Base-by-base conservation (phyloP, 305 asterid genomes). In the Withania somnifera region DNA sequence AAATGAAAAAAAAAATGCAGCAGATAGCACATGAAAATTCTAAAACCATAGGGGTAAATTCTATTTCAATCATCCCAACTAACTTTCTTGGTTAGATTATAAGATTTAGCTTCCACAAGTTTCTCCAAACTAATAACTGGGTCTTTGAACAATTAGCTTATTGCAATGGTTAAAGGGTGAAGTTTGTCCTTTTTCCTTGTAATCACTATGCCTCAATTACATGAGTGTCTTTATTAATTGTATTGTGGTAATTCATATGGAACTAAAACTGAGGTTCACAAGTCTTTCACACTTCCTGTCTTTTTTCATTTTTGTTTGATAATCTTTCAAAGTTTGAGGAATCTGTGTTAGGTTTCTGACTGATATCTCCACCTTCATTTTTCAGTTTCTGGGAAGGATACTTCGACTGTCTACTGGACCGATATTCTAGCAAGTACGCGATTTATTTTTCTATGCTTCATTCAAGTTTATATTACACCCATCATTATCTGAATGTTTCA, bases 311-410 rank as follows among this genome's bases (percentile, higher is more conserved):
- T 9, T 75, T 73, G 60, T 73, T 73, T 47, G 60, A 47, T 73
- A 28, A 11, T 51, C 47, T 47, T 50, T 75, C 80, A 75, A 50
- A 28, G 19, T 75, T 51, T 28, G 61, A 75, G 80, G 63, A 50
- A 34, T 50, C 63, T 17, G 30, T 10, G 11, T 75, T 17, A 75
- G 80, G n/a, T 51, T 51, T 51, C 47, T 32, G 47, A 28, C 63
- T 75, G 61, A 75, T 30, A 75, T 75, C 80, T 75, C 63, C 80
- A 51, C 13, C 7, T 50, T 28, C 45, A 50, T 51, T 73, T 50
- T 90, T 88, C 98, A 95, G 98, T 84, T 95, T 95, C 87, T 95
- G 99, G 99, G 99, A 95, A 91, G 97, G 94, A 81, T 95, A 93
- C 89, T 94, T 95, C 82, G 99, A 95, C 77, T 89, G 90, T 84